Conservation (phyloP, 257 asterid genomes). For the Rhazya stricta region DNA sequence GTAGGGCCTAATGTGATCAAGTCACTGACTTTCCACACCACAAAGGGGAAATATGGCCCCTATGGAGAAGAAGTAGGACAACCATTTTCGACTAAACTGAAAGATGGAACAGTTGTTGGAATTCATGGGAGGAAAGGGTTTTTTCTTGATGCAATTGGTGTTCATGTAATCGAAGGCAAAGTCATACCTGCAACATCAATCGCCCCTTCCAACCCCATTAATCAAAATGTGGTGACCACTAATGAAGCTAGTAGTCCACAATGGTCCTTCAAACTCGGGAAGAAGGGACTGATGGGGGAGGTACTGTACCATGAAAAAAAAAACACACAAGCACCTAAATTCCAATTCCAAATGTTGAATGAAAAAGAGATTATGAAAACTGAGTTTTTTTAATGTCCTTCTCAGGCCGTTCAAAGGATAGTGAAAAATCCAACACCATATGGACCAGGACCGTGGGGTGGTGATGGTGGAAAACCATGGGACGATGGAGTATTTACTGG, state of each 20-base stretch:
- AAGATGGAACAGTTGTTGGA: slow-evolving; percentile 57
- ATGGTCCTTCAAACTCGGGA: slow-evolving; percentile 44
- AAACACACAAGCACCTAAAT: background rate
- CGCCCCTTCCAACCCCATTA: slow-evolving; percentile 16
- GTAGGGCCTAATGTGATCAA: slow-evolving; percentile 71
- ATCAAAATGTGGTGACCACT: slow-evolving; percentile 21
- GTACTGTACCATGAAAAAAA: slow-evolving; percentile 21
- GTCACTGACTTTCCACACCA: slow-evolving; percentile 74
- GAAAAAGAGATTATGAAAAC: background rate
- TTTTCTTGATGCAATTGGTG: slow-evolving; percentile 70
- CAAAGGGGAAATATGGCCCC: slow-evolving; percentile 62
- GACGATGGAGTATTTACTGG: slow-evolving; percentile 85
- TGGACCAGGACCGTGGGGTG: slow-evolving; percentile 95
- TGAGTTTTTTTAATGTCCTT: background rate
- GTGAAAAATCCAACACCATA: slow-evolving; percentile 54
- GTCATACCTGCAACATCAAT: slow-evolving; percentile 16
- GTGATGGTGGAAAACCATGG: slow-evolving; percentile 82
- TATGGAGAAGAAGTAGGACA: slow-evolving; percentile 74
- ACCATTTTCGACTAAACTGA: slow-evolving; percentile 49
- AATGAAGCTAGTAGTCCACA: slow-evolving; percentile 31
- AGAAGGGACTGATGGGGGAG: slow-evolving; percentile 42
- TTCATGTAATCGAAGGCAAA: slow-evolving; percentile 51
- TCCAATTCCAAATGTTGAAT: background rate
- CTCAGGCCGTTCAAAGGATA: slow-evolving; percentile 33
- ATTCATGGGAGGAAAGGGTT: slow-evolving; percentile 76